These are phyloP conservation scores for Solanum corneliomulleri DNA, from an alignment of 257 asterid genomes.

Conservation along the genomic window DNA sequence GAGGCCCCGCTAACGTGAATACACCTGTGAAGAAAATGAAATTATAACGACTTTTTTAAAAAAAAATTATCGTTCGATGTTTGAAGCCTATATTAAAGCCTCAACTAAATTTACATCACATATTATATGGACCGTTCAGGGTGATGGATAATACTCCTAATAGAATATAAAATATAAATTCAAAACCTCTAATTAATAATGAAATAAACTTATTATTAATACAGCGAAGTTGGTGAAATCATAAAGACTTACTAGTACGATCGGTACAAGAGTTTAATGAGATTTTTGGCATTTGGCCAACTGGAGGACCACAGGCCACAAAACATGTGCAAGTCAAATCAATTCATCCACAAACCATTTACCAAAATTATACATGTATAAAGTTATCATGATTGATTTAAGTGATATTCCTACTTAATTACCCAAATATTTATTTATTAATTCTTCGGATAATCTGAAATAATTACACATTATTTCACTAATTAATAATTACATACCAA, in stretches of 20 bases:
- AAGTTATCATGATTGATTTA: background rate
- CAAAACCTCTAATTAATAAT: accelerated
- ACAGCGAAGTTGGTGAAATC: too few species aligned
- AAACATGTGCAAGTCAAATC: background rate
- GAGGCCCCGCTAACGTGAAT: background rate
- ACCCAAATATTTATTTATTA: too few species aligned
- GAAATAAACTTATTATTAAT: too few species aligned
- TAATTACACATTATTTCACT: too few species aligned
- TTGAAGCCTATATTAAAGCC: accelerated
- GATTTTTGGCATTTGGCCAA: background rate
- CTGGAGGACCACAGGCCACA: background rate
- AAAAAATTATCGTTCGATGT: too few species aligned
- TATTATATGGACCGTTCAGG: too few species aligned
- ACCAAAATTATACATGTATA: background rate
- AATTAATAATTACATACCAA: too few species aligned
- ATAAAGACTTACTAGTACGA: background rate
- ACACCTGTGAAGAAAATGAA: background rate
- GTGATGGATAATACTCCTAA: too few species aligned
- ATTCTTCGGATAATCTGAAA: too few species aligned
- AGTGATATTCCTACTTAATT: background rate
- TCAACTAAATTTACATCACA: accelerated
- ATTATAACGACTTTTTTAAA: background rate
- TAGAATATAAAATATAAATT: too few species aligned
- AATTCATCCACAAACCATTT: background rate
- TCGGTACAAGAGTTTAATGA: background rate